A percentile compares a stretch with the other conserved stretches of the same genome.
Evolutionary conservation across 768 basidiomycete species (phyloP).

Genomic region (Hericium erinaceus): DNA sequence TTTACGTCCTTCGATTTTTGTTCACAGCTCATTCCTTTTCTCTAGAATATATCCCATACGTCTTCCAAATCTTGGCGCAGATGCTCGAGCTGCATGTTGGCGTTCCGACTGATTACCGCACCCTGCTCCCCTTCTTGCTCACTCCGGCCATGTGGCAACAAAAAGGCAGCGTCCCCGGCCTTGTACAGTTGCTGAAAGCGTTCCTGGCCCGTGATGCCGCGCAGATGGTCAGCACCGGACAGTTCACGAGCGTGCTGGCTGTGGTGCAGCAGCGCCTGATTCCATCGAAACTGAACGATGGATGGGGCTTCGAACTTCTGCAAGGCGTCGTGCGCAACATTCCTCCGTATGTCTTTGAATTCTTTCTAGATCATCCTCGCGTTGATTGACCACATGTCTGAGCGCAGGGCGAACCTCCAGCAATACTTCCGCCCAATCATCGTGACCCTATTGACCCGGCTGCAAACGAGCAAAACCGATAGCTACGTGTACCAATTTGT

Average conservation of each 20-base stretch:
- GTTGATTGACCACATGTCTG: neutral
- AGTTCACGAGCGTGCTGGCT: constrained; percentile 71
- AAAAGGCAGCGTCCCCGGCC: constrained; percentile 89
- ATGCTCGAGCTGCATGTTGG: constrained; percentile 79
- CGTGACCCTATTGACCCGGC: constrained; percentile 71
- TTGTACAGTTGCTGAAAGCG: constrained; percentile 81
- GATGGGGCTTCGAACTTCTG: constrained; percentile 85
- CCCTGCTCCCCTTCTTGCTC: constrained; percentile 73
- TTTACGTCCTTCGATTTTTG: neutral
- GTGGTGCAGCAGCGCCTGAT: constrained; percentile 87
- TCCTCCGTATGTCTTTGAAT: constrained; percentile 51
- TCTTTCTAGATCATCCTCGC: neutral
- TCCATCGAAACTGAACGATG: constrained; percentile 80
- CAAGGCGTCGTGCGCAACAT: constrained; percentile 65
- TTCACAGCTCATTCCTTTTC: neutral
- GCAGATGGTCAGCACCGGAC: constrained; percentile 60
- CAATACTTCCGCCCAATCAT: constrained; percentile 68
- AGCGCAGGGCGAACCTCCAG: constrained; percentile 48
- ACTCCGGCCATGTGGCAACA: constrained; percentile 86
- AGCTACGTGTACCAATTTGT: constrained; percentile 79
- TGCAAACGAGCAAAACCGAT: constrained; percentile 86
- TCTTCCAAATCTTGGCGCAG: constrained; percentile 93
- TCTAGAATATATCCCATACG: constrained; percentile 92
- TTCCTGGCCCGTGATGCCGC: constrained; percentile 65
- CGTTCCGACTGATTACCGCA: constrained; percentile 70